Evolutionary conservation across 768 basidiomycete genomes (phyloP), one percentile per base, ranked within the genome.

Genomic region (Termitomyces sp.): DNA sequence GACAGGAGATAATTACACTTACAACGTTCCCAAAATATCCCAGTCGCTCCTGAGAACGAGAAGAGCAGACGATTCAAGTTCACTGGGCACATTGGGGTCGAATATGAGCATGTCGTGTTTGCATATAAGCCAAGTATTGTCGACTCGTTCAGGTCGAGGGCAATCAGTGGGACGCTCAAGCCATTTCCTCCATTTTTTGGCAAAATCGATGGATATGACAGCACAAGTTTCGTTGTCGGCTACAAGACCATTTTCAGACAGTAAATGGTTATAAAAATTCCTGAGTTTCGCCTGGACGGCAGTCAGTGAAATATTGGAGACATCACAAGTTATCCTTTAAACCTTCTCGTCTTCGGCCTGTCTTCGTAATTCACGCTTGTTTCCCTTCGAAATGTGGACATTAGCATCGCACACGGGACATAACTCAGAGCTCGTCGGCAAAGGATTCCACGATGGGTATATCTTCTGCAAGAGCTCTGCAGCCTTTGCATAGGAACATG

Each of bases 261-360:
- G 64, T 51, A 78, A 71, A 58, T 78, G 76, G 58, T 87, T 82
- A 58, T 82, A 75, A 76, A 89, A 80, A 62, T 81, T 76, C 59
- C 78, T 83, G 50, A 91, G 74, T 63, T 74, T 80, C 37, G 81
- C 83, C 89, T 91, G 58, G 38, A 52, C 59, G 50, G 47, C 33
- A 41, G 57, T 64, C 55, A 64, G 59, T 38, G 12, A 23, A 56
- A 35, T 47, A 21, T 35, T 33, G 12, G 14, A 15, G 19, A 46
- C 41, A 47, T 64, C 30, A 30, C 58, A 37, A 41, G 23, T 40
- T 43, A 37, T 17, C 50, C n/a, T 33, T 49, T 55, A 30, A 53
- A 86, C 91, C 83, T 89, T 91, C 71, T 92, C 91, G 19, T 87
- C 83, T 65, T 91, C 91, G 26, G 86, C 87, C 55, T 75, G 79